Evolutionary conservation across 2,329 filamentous ascomycete genomes (phyloP).

Genomic region (Lecanicillium sp.): DNA sequence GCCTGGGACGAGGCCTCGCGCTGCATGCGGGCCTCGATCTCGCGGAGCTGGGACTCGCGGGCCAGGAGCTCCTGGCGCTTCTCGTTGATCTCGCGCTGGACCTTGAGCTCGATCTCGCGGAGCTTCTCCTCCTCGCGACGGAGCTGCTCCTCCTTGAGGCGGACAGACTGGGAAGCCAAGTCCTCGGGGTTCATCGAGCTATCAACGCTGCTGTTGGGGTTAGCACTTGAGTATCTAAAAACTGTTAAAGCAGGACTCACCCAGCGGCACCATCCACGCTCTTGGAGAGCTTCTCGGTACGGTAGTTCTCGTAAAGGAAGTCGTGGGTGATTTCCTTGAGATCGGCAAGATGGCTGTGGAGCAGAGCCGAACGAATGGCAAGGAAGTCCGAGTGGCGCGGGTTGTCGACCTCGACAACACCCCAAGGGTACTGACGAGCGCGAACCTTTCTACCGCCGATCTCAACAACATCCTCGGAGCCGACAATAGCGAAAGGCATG

Average conservation of each 20-base stretch:
- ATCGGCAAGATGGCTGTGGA: slow-evolving; percentile 96
- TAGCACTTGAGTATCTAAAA: no score
- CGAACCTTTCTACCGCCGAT: slow-evolving; percentile 88
- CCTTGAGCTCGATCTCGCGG: slow-evolving; percentile 98
- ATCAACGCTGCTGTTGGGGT: slow-evolving; percentile 48
- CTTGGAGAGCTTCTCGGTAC: slow-evolving; percentile 99
- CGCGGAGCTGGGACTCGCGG: slow-evolving; percentile 95
- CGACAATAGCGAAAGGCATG: slow-evolving; percentile 99
- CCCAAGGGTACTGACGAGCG: slow-evolving; percentile 97
- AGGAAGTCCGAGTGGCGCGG: slow-evolving; percentile 98
- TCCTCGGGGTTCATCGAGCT: slow-evolving; percentile 94
- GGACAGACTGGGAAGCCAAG: slow-evolving; percentile 91
- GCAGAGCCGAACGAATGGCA: slow-evolving; percentile 88
- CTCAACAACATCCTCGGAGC: slow-evolving; percentile 91
- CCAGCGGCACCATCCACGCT: slow-evolving; percentile 88
- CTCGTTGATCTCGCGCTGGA: slow-evolving; percentile 99
- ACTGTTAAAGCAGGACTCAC: slow-evolving; percentile 56
- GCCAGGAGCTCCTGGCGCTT: slow-evolving; percentile 98
- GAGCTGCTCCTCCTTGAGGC: slow-evolving; percentile 98
- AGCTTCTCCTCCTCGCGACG: slow-evolving; percentile 99
- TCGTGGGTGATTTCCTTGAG: slow-evolving; percentile 99
- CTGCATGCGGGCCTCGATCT: slow-evolving; percentile 97
- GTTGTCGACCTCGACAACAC: slow-evolving; percentile 98
- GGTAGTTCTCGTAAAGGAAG: slow-evolving; percentile 99
- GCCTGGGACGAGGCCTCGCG: slow-evolving; percentile 64